Evolutionary conservation across 2,329 filamentous ascomycete species (phyloP).

Genomic region (Xylariaceae sp.): DNA sequence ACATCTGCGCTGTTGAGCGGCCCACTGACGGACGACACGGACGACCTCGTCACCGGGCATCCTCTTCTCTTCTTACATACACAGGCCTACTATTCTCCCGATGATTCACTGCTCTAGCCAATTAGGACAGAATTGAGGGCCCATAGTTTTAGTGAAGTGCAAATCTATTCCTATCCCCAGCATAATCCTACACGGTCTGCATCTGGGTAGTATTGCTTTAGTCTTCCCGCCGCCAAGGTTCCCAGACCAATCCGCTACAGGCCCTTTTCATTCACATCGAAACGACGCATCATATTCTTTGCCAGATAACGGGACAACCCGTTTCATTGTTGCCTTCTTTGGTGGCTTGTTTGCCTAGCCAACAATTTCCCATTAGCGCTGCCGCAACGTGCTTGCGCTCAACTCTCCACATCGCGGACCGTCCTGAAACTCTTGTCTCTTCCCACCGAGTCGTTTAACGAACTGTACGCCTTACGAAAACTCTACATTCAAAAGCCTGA

Average conservation of each 20-base stretch:
- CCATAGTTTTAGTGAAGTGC: no score
- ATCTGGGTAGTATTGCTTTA: not conserved
- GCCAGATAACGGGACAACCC: slow-evolving; percentile 6
- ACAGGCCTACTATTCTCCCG: not conserved
- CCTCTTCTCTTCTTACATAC: not conserved
- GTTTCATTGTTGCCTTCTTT: not conserved
- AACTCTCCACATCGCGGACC: no score
- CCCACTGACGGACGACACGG: slow-evolving; percentile 6
- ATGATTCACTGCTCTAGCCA: not conserved
- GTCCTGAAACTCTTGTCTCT: no score
- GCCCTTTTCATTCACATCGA: slow-evolving; percentile 5
- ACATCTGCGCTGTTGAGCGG: slow-evolving; percentile 1
- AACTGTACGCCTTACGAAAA: no score
- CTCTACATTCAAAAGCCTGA: no score
- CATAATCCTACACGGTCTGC: not conserved
- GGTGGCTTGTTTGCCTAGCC: not conserved
- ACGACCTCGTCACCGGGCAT: not conserved
- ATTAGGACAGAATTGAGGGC: not conserved
- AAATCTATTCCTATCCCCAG: slow-evolving; percentile 1
- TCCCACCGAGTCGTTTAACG: no score
- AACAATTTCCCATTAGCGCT: slow-evolving; percentile 2
- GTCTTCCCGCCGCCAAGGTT: slow-evolving; percentile 1
- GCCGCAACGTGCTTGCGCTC: not conserved
- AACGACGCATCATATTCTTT: slow-evolving; percentile 3
- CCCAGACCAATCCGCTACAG: slow-evolving; percentile 1